phyloP scores from a whole-genome alignment of 2,329 filamentous ascomycete genomes.

The Dissoconium aciculare region DNA sequence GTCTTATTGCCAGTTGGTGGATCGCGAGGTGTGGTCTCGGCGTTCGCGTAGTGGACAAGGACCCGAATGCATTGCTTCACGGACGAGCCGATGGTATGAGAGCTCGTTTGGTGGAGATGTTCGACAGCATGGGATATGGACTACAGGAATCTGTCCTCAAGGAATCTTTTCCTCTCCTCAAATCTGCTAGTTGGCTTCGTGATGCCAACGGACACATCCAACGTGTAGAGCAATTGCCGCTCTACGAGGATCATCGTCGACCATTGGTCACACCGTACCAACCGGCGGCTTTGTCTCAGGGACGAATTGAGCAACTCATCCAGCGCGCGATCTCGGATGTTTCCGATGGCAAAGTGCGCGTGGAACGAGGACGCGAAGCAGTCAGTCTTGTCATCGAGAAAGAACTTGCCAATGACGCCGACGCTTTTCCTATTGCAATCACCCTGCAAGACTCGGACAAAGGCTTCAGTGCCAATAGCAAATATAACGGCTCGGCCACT shows the following conservation, averaged over 20 bases:
- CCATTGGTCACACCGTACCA: neutral
- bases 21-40: too few relatives aligned
- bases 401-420: neutral
- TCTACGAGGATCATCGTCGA: neutral
- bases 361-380: neutral
- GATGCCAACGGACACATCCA: too few relatives aligned
- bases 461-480: neutral
- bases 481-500: neutral
- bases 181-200: too few relatives aligned
- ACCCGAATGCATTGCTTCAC: too few relatives aligned
- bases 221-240: neutral
- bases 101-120: too few relatives aligned
- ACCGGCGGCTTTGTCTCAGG: constrained; percentile 1
- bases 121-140: too few relatives aligned
- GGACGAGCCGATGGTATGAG: too few relatives aligned
- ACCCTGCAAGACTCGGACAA: constrained; percentile 1
- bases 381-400: neutral
- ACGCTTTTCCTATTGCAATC: constrained; percentile 1
- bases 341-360: neutral
- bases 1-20: too few relatives aligned
- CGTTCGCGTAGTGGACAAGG: too few relatives aligned
- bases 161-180: too few relatives aligned
- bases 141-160: too few relatives aligned
- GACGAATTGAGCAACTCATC: neutral
- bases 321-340: neutral